Evolutionary conservation across 78 protist genomes (phyloP).

Genomic region (Anaeramoeba flamelloides): DNA sequence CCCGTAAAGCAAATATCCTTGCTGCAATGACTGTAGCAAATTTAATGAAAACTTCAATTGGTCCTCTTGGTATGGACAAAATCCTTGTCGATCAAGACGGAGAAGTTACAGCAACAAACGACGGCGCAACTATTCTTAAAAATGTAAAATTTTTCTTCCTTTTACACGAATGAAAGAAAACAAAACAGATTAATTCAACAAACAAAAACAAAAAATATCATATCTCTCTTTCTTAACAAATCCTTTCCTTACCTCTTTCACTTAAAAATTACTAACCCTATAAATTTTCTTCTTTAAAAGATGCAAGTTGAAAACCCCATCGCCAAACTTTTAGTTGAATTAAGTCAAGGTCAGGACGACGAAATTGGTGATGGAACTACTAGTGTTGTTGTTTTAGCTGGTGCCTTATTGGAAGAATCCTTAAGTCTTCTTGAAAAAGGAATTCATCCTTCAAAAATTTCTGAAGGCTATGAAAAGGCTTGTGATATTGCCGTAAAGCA

Average conservation of each 20-base stretch:
- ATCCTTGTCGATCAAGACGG: conserved; percentile 86
- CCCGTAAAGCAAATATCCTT: conserved; percentile 77
- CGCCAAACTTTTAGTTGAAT: conserved; percentile 91
- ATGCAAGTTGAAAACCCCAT: conserved; percentile 78
- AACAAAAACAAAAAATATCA: conserved; percentile 42
- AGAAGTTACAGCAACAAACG: conserved; percentile 90
- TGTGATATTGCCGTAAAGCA: conserved; percentile 39
- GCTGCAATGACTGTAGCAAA: conserved; percentile 82
- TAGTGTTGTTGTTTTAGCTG: conserved; percentile 97
- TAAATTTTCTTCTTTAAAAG: background rate
- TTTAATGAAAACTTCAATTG: conserved; percentile 77
- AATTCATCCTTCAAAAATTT: conserved; percentile 84
- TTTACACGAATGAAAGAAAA: conserved; percentile 63
- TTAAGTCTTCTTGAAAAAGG: conserved; percentile 70
- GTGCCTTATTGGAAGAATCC: conserved; percentile 93
- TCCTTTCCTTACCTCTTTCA: background rate
- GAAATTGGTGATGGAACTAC: conserved; percentile 94
- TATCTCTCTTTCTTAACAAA: background rate
- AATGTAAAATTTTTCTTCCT: no score
- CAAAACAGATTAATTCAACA: conserved; percentile 79
- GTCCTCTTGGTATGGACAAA: conserved; percentile 96
- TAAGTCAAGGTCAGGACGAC: conserved; percentile 88
- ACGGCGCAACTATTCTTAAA: conserved; percentile 94
- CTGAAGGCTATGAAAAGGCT: conserved; percentile 73
- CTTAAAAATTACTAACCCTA: background rate